Evolutionary conservation across 768 basidiomycete genomes (phyloP), one percentile per base, ranked within the genome.

Genomic region (Tylopilus vinaceipallidus): DNA sequence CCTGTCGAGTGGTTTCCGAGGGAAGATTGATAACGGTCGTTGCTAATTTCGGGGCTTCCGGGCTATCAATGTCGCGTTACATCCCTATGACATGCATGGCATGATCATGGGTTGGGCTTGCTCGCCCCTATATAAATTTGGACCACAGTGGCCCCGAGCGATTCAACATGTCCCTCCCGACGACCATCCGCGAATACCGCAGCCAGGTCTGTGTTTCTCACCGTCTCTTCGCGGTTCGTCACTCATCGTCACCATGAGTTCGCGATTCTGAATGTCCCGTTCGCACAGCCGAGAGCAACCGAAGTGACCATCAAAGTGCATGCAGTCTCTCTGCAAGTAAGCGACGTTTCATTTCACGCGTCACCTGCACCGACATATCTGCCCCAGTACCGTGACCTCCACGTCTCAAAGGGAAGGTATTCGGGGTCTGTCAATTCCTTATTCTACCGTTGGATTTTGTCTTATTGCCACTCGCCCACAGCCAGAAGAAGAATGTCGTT

Each of bases 281-380:
- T 70, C 29, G 60, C 64, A 0, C 55, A 65, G 42, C 75, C 73
- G 2, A 73, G 69, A 42, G 61, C 77, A 1, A 70, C 62, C 20
- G 75, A 84, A 46, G 82, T 81, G 7, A 71, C 82, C 22, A 75
- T 84, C 53, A 79, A 78, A 56, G 67, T 79, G 10, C 75, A 78
- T 47, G 78, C 80, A 0, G 80, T 81, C 14, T 83, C 82, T 29
- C 66, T 83, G 9, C 76, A 81, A 64, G 77, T 75, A 42, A 42
- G 36, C 14, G 12, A 10, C 12, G 9, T 22, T 32, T 23, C 11
- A 22, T 43, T 4, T 3, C 4, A 29, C 14, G 5, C 1, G 17
- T 10, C 24, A 30, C 6, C 20, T 27, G 17, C 27, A 36, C 23
- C 20, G 23, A 45, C 10, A 19, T 35, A 14, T 45, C 11, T 32